A percentile compares a stretch with the other conserved stretches of the same genome.
Evolutionary conservation across 2,329 filamentous ascomycete genomes (phyloP).

Genomic region (Penicillium sumatraense): DNA sequence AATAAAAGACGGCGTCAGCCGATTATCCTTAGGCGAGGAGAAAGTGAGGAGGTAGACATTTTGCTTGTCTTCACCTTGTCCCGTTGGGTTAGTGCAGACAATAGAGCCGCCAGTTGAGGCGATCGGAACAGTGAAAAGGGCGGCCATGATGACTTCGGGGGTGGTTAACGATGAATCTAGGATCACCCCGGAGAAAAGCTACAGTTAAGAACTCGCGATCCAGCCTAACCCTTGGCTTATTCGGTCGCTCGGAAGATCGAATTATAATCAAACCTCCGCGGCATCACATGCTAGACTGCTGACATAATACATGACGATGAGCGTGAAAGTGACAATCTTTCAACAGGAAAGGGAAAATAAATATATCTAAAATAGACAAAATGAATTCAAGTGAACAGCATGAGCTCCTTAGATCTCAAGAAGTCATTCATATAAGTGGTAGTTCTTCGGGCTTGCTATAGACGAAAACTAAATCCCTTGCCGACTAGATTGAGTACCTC

Average conservation of each 20-base stretch:
- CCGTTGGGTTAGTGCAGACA: constrained; percentile 64
- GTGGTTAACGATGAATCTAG: neutral
- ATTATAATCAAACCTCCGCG: constrained; percentile 20
- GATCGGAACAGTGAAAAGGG: constrained; percentile 66
- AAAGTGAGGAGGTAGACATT: constrained; percentile 75
- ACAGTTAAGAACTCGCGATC: neutral
- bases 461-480: too few species aligned
- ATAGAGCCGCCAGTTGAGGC: constrained; percentile 61
- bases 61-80: constrained; percentile 37
- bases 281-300: constrained; percentile 19
- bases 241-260: constrained; percentile 6
- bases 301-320: constrained; percentile 3
- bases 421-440: neutral
- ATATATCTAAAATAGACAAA: neutral
- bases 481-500: too few species aligned
- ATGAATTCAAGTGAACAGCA: neutral
- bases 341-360: neutral
- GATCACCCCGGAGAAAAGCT: neutral
- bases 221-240: neutral
- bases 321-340: neutral
- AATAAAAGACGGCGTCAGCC: constrained; percentile 71
- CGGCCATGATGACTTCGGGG: constrained; percentile 28
- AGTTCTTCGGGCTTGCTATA: neutral
- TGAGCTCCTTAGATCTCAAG: too few species aligned
- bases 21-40: constrained; percentile 73